Evolutionary conservation across 164 flowering plant genomes (phyloP), one percentile per base, ranked within the genome.

Genomic region (Vitis riparia): DNA sequence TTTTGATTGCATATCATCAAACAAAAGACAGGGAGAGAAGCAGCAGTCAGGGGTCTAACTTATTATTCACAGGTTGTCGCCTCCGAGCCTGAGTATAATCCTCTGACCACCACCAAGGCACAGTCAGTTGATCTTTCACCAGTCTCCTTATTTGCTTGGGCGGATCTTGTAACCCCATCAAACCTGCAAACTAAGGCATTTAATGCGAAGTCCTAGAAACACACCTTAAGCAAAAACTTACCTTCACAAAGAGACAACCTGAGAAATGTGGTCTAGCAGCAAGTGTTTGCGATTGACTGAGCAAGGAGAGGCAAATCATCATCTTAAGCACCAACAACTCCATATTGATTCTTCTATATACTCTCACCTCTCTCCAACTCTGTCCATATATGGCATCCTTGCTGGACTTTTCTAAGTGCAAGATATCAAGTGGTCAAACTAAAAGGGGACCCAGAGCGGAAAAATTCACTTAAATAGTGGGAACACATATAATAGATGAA

Each of bases 21-120:
- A 37, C 44, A 37, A 37, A 37, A 37, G 47, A 7, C 13, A 5
- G 47, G 13, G 63, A 29, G 65, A 44, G 27, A 62, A 11, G 23
- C 51, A 62, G 9, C 17, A 37, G 11, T 58, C 65, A 66, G 16
- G 70, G 78, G 19, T 65, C 67, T 17, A 70, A 19, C n/a, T 48
- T 66, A 32, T 75, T 70, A 17, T 70, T 62, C 62, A 75, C 77
- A 12, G 72, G 73, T 7, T 66, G 61, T 19, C 77, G 68, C 66
- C 62, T 32, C 29, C 14, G 62, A 55, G 73, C 61, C 8, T 11
- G 37, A 51, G 69, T 15, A 65, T 75, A 75, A 19, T 75, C 77
- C 66, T 70, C 77, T 13, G 70, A 23, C 73, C 70, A 75, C 66
- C 69, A 69, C 59, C 32, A 48, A 13, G 59, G 60, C 29, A 59